Evolutionary conservation across 1,139 yeast genomes (phyloP).

Genomic region (Lizanozyma gosingica): DNA sequence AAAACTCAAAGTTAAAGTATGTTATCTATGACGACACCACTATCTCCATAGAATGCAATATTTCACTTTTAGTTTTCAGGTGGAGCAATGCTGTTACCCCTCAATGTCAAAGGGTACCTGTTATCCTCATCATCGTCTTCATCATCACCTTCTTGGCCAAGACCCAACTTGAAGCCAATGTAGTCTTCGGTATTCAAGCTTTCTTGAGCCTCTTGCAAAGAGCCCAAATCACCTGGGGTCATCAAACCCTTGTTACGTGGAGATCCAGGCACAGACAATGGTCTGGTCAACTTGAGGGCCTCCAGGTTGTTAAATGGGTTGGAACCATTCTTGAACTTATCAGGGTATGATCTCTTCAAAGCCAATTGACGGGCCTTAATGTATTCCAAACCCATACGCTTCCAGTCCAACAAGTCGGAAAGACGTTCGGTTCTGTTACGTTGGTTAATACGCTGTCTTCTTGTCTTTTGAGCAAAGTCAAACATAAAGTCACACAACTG

Average conservation of each 20-base stretch:
- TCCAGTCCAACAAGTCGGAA: slow-evolving; percentile 92
- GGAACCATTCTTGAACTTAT: slow-evolving; percentile 55
- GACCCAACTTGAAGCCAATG: slow-evolving; percentile 66
- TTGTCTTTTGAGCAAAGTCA: slow-evolving; percentile 77
- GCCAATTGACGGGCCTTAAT: slow-evolving; percentile 91
- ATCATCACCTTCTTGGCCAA: slow-evolving; percentile 35
- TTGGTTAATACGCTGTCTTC: slow-evolving; percentile 96
- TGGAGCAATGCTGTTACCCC: slow-evolving; percentile 34
- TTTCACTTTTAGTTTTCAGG: slow-evolving; percentile 14
- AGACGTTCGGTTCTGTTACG: slow-evolving; percentile 94
- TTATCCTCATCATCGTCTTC: slow-evolving; percentile 27
- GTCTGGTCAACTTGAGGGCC: slow-evolving; percentile 74
- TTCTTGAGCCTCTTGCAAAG: slow-evolving; percentile 80
- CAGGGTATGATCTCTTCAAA: slow-evolving; percentile 89
- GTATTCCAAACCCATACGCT: slow-evolving; percentile 94
- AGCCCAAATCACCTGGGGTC: slow-evolving; percentile 99
- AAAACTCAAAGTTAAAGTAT: no score
- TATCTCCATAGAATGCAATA: not conserved
- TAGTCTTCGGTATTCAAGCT: slow-evolving; percentile 73
- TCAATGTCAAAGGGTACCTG: slow-evolving; percentile 33
- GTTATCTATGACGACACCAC: no score
- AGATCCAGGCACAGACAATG: slow-evolving; percentile 92
- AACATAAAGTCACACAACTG: slow-evolving; percentile 87
- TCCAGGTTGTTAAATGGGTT: slow-evolving; percentile 51
- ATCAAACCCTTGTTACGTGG: slow-evolving; percentile 66